Base-by-base conservation (phyloP, 2,329 filamentous ascomycete species). In the Apiospora rasikravindrae region DNA sequence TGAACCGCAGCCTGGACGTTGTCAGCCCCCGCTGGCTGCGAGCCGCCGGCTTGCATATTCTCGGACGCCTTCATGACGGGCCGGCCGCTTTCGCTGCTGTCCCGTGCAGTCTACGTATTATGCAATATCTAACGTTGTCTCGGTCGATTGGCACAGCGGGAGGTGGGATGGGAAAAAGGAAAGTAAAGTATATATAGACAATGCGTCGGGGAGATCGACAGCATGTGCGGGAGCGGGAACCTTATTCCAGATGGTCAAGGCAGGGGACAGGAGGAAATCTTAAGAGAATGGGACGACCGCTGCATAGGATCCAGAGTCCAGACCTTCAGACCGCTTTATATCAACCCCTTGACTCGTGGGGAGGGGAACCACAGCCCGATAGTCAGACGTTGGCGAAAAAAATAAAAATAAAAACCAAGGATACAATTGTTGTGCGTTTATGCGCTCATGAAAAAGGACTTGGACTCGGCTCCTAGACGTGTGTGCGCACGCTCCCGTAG, bases 1-100 rank as follows among this genome's bases (percentile, higher is more conserved):
- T 90, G 86, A 69, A 88, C 83, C 33, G 88, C 89, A 26, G 84
- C 77, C 24, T 81, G 82, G 47, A 80, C 80, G 37, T 83, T 70
- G n/a, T 77, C 74, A 13, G 76, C 72, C 71, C 77, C 73, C 14
- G 78, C 73, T 10, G 76, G 73, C 40, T 57, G 73, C 10, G 57
- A 64, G 57, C 33, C 74, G 33, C 57, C 74, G 40, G 75, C 29
- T 42, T 67, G 72, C 57, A 47, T 70, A 68, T 75, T 73, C 37
- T 73, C 74, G 44, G 71, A 49, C 68, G 69, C 69, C 70, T 72
- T 71, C 77, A 80, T 79, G 67, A 67, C 69, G 44, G 44, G 71
- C 67, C 71, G 29, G 67, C 53, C 49, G 67, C 33, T 42, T 42
- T 61, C 51, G 29, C 29, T 40, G 10, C 33, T 64, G 29, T 37